Percentiles rank a stretch among this genome's conserved stretches.
Conservation (phyloP, 441 rosid species). For the Melianthus villosus region DNA sequence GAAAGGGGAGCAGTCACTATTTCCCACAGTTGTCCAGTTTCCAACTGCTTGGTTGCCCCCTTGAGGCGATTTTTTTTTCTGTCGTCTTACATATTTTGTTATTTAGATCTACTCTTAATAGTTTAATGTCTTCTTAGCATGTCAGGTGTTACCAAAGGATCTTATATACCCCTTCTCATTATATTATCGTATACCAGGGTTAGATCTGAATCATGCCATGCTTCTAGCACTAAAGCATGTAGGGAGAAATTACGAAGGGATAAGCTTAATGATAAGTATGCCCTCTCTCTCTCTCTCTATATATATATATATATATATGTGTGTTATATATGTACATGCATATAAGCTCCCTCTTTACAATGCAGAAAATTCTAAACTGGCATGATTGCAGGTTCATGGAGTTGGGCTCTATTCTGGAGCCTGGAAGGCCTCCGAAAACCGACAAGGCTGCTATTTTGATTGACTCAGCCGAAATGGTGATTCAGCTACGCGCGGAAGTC, state of each 20-base stretch:
- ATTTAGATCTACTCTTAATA: background rate
- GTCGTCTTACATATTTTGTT: background rate
- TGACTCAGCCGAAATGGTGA: slow-evolving; percentile 81
- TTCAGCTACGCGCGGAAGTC: slow-evolving; percentile 69
- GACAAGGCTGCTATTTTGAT: slow-evolving; percentile 81
- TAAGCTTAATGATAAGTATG: slow-evolving; percentile 87
- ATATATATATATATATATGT: background rate
- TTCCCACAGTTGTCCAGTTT: background rate
- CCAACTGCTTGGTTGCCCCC: background rate
- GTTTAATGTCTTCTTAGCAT: background rate
- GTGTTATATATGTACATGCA: background rate
- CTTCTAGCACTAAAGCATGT: slow-evolving; percentile 86
- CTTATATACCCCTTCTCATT: background rate
- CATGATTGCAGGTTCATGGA: slow-evolving; percentile 53
- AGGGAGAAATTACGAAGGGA: slow-evolving; percentile 95
- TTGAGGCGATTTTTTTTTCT: background rate
- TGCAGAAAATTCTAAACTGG: background rate
- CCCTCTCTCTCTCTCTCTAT: slow-evolving; percentile 6
- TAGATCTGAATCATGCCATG: slow-evolving; percentile 53
- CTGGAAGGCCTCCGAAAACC: slow-evolving; percentile 81
- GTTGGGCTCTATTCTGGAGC: slow-evolving; percentile 66
- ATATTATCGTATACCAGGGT: slow-evolving; percentile 29
- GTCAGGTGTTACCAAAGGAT: background rate
- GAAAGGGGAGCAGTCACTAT: background rate
- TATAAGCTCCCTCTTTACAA: no score